phyloP scores from a whole-genome alignment of 176 grass and related monocot genomes.

The Tillandsia leiboldiana region DNA sequence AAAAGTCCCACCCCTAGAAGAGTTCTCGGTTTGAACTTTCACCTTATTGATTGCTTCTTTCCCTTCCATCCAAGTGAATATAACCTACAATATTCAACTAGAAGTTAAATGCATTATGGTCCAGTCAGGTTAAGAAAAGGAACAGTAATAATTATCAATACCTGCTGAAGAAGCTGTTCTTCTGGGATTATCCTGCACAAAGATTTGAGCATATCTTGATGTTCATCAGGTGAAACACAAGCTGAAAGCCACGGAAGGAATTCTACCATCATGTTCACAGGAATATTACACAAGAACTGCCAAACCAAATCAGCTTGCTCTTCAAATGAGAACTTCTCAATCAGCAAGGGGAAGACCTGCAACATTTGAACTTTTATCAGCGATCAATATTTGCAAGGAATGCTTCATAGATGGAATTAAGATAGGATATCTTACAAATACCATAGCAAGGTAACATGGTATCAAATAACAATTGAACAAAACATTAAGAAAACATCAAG shows the following conservation, averaged over 20 bases:
- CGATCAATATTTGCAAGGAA: not conserved
- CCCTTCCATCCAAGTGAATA: constrained; percentile 65
- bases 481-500: not conserved
- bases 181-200: constrained; percentile 58
- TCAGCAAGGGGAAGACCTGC: constrained; percentile 72
- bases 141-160: constrained; percentile 16
- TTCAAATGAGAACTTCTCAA: constrained; percentile 68
- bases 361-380: constrained; percentile 22
- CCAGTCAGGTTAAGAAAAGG: constrained; percentile 3
- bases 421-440: not conserved
- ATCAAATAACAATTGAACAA: not conserved
- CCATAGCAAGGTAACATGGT: too few species aligned
- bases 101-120: constrained; percentile 16
- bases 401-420: not conserved
- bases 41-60: constrained; percentile 24
- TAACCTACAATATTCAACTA: constrained; percentile 42
- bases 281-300: constrained; percentile 86
- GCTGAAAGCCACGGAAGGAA: constrained; percentile 79
- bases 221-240: constrained; percentile 59
- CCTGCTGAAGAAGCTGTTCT: constrained; percentile 76
- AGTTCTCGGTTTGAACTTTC: constrained; percentile 8
- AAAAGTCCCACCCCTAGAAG: not conserved
- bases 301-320: constrained; percentile 88
- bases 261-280: constrained; percentile 71
- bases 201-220: constrained; percentile 58